phyloP scores from a whole-genome alignment of 2,329 filamentous ascomycete genomes.

The Akanthomyces uredinophilus region DNA sequence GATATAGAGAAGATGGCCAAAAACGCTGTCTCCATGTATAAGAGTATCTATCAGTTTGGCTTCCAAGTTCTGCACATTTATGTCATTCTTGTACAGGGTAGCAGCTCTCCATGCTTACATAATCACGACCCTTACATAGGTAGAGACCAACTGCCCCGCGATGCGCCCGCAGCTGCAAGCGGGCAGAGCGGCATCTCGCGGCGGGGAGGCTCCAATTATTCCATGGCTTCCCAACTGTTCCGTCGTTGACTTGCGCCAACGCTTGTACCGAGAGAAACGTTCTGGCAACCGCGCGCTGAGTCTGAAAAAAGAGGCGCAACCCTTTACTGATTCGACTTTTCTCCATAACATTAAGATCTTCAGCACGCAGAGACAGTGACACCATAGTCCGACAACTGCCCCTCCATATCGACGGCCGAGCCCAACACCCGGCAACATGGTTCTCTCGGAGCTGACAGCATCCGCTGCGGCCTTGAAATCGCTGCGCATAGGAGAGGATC shows the following conservation, averaged over 20 bases:
- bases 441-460: constrained; percentile 33
- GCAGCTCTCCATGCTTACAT: constrained; percentile 1
- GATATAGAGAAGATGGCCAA: no score
- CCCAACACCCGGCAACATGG: constrained; percentile 24
- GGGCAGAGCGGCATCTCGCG: constrained; percentile 4
- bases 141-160: constrained; percentile 13
- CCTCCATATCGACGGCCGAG: background rate
- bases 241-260: constrained; percentile 4
- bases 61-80: no score
- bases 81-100: background rate
- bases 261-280: constrained; percentile 1
- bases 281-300: background rate
- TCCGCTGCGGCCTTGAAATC: constrained; percentile 30
- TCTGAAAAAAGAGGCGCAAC: background rate
- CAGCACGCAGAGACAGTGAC: background rate
- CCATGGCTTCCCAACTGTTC: constrained; percentile 4
- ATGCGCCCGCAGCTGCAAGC: constrained; percentile 11
- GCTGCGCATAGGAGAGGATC: constrained; percentile 21
- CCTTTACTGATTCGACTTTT: background rate
- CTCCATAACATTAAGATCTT: background rate
- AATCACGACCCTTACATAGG: background rate
- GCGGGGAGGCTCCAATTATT: constrained; percentile 15
- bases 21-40: no score
- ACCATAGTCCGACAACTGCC: background rate
- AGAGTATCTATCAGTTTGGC: no score